Conservation (phyloP, 106 monocot genomes). For the Dioscorea dumetorum region DNA sequence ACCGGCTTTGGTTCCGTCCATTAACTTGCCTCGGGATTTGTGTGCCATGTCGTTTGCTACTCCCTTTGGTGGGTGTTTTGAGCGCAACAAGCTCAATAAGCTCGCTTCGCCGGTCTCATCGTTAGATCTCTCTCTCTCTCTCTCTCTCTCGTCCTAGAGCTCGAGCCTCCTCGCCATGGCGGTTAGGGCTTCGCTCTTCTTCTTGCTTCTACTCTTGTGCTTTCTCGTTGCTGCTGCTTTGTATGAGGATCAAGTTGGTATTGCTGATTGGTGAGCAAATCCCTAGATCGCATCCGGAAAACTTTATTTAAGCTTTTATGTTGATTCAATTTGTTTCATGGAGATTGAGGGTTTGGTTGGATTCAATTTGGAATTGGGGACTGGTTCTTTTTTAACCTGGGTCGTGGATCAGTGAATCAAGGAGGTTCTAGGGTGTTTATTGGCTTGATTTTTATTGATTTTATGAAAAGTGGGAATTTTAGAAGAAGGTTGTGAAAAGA, state of each 20-base stretch:
- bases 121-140: neutral
- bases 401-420: neutral
- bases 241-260: neutral
- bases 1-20: neutral
- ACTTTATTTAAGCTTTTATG: neutral
- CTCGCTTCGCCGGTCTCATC: neutral
- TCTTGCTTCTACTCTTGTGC: neutral
- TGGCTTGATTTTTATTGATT: neutral
- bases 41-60: neutral
- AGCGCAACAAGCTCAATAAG: neutral
- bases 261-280: neutral
- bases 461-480: too few relatives aligned
- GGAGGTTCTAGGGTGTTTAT: neutral
- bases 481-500: too few relatives aligned
- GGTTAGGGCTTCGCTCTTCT: neutral
- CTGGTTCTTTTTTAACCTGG: neutral
- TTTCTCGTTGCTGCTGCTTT: neutral
- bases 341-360: neutral
- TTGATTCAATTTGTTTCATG: neutral
- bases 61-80: neutral
- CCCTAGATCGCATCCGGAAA: neutral
- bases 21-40: neutral
- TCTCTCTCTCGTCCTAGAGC: neutral
- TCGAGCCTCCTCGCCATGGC: constrained; percentile 1
- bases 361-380: neutral